Base-by-base conservation (phyloP, 1,284 basidiomycete genomes). In the Ceratobasidium sp. region DNA sequence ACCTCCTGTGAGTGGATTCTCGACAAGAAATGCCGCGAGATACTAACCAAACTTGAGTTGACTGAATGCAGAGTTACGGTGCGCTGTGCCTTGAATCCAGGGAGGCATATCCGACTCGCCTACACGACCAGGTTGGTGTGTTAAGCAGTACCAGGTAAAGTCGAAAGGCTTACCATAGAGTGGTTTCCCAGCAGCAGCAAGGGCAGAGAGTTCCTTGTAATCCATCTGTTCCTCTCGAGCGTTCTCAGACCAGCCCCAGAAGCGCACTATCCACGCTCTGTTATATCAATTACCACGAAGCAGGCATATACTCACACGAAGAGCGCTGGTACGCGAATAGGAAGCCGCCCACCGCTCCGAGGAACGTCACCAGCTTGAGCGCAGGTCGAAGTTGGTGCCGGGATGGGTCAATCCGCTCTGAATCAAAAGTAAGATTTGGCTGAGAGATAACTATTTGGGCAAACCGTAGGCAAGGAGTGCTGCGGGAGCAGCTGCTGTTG, bases 171-270 rank as follows among this genome's bases (percentile, higher is more conserved):
- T 84, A 73, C 94, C 94, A 77, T 95, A 93, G 53, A 97, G 78
- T 15, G 94, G 87, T 77, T 93, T 87, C 67, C 94, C 94, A 72
- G 88, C 85, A 72, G 80, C 80, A 13, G 86, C 89, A 42, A 85
- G 86, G 72, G 89, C 86, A 47, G 85, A 86, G 55, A 97, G 81
- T 78, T 97, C 95, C 27, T 82, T 82, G 58, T 88, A 77, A 78
- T 97, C 95, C 78, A 82, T 83, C 70, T 85, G 85, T 74, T 90
- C 85, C 78, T 98, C 95, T 22, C 85, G 82, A 73, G 86, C 87
- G 82, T 99, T 99, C 82, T 98, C 96, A 25, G 85, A 83, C 91
- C 93, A 96, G 58, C 96, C 96, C 93, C 93, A 96, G 85, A 99
- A 96, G 50, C 96, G 94, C 80, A 90, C 95, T 94, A 75, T 10